Percentiles rank a stretch among this genome's conserved stretches.
phyloP scores from a whole-genome alignment of 768 basidiomycete species.

The Aureoboletus auriporus region DNA sequence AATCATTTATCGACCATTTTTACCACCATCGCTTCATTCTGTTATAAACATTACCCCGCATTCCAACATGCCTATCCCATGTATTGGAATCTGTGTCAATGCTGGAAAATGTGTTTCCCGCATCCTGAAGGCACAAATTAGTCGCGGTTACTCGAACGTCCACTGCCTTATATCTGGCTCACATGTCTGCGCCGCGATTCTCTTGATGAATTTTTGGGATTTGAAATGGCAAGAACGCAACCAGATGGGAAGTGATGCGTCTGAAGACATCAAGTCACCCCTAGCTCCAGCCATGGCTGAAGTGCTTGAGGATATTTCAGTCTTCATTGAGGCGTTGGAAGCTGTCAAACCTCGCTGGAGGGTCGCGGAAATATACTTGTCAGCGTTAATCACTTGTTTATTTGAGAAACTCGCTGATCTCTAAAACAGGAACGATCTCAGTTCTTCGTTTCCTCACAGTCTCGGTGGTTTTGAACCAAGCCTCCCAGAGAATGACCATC shows the following conservation, averaged over 20 bases:
- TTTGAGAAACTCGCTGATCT: conserved; percentile 33
- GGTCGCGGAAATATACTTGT: conserved; percentile 31
- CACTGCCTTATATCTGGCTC: conserved; percentile 43
- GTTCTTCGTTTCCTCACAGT: conserved; percentile 25
- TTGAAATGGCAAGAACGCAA: conserved; percentile 43
- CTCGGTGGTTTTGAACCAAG: conserved; percentile 21
- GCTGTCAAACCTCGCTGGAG: conserved; percentile 28
- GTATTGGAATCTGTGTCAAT: conserved; percentile 53
- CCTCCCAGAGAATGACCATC: conserved; percentile 10
- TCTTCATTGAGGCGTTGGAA: conserved; percentile 28
- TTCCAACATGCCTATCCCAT: conserved; percentile 40
- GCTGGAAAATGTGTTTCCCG: conserved; percentile 58
- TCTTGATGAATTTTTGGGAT: conserved; percentile 59
- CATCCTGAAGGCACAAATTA: conserved; percentile 52
- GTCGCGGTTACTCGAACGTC: conserved; percentile 41
- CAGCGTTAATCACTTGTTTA: conserved; percentile 22
- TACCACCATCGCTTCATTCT: conserved; percentile 38
- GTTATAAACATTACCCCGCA: conserved; percentile 20
- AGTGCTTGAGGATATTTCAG: conserved; percentile 25
- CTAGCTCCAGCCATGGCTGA: conserved; percentile 27
- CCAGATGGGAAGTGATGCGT: conserved; percentile 18
- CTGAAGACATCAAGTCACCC: conserved; percentile 30
- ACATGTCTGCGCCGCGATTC: conserved; percentile 47
- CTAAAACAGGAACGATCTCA: conserved; percentile 22
- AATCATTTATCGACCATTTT: conserved; percentile 67